Evolutionary conservation across 108 stramenopile species (phyloP).

Genomic region (Seminavis robusta): DNA sequence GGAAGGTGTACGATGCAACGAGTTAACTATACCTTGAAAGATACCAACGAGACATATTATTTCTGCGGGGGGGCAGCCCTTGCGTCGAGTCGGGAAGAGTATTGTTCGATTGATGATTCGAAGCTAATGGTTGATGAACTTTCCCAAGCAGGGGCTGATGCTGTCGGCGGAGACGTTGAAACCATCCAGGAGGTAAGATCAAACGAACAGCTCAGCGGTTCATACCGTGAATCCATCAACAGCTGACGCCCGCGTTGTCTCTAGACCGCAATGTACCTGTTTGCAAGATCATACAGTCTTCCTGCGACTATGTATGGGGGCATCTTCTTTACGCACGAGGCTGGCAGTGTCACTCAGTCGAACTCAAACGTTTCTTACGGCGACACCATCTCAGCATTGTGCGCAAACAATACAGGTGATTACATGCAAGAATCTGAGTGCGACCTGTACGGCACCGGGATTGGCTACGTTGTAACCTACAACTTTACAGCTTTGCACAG

Average conservation of each 20-base stretch:
- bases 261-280: constrained; percentile 24
- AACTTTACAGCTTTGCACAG: constrained; percentile 60
- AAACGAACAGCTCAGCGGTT: no score
- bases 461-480: constrained; percentile 69
- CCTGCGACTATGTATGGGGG: constrained; percentile 58
- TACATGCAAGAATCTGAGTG: constrained; percentile 34
- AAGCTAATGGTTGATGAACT: constrained; percentile 29
- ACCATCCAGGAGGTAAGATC: no score
- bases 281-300: constrained; percentile 17
- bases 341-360: constrained; percentile 14
- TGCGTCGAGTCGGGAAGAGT: constrained; percentile 17
- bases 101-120: constrained; percentile 25
- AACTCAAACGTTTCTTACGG: constrained; percentile 10
- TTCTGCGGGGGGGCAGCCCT: constrained; percentile 51
- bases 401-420: constrained; percentile 2
- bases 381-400: constrained; percentile 16
- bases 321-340: constrained; percentile 54
- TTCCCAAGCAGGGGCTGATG: constrained; percentile 6
- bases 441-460: constrained; percentile 35
- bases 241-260: no score
- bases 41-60: constrained; percentile 45
- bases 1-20: constrained; percentile 47
- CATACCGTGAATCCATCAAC: no score
- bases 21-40: constrained; percentile 5
- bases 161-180: no score